These are phyloP conservation scores for Clavispora phyllophila DNA, from an alignment of 805 yeast species.

Conservation along the genomic window DNA sequence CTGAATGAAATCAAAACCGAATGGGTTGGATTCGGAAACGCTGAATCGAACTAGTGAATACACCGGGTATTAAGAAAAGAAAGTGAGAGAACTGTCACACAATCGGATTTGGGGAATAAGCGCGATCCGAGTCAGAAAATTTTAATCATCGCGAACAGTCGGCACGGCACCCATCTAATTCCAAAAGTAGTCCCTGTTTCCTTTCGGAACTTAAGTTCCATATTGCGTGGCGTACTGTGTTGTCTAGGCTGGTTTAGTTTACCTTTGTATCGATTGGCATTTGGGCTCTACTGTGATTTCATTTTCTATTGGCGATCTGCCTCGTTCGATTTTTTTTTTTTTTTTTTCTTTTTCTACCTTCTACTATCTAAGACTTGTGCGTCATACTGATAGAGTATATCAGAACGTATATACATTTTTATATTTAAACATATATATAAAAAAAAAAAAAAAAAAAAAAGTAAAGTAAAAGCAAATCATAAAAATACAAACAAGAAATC, in stretches of 20 bases:
- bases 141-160: neutral
- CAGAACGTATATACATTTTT: too few relatives aligned
- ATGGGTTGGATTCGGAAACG: neutral
- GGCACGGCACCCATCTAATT: neutral
- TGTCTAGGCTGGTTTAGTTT: too few relatives aligned
- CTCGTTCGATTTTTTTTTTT: too few relatives aligned
- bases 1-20: neutral
- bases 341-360: too few relatives aligned
- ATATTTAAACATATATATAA: neutral
- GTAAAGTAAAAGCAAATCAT: neutral
- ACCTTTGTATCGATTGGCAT: too few relatives aligned
- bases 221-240: neutral
- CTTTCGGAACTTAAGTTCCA: neutral
- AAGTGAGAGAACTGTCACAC: neutral
- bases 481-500: slow-evolving; percentile 2
- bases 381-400: too few relatives aligned
- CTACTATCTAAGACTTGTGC: too few relatives aligned
- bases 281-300: too few relatives aligned
- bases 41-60: neutral
- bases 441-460: slow-evolving; percentile 3
- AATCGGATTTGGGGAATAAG: neutral
- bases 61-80: slow-evolving; percentile 1
- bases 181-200: neutral
- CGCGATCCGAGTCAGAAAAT: slow-evolving; percentile 6
- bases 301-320: too few relatives aligned